Conservation (phyloP, 1,284 basidiomycete genomes). For the Cryptococcus amylolentus region DNA sequence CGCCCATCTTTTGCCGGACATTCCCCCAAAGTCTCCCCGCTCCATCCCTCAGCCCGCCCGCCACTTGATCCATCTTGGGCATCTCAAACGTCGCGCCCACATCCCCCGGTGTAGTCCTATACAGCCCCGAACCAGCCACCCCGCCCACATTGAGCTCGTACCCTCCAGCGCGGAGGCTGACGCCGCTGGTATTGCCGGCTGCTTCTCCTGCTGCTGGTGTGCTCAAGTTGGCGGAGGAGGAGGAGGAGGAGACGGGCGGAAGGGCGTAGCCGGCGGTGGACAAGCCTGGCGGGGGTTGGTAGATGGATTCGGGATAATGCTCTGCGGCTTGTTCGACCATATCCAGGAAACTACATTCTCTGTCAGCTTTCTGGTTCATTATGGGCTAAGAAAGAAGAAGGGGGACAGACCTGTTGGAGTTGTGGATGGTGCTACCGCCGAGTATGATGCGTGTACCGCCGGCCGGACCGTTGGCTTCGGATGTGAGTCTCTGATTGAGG, state of each 20-base stretch:
- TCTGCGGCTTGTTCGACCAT: slow-evolving; percentile 48
- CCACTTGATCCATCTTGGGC: slow-evolving; percentile 59
- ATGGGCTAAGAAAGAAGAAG: neutral
- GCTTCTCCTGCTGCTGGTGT: slow-evolving; percentile 53
- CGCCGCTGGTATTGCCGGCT: slow-evolving; percentile 43
- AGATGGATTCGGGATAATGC: slow-evolving; percentile 45
- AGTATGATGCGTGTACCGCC: slow-evolving; percentile 69
- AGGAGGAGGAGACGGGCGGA: slow-evolving; percentile 60
- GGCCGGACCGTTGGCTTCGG: slow-evolving; percentile 46
- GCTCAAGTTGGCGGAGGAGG: slow-evolving; percentile 39
- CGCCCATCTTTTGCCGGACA: slow-evolving; percentile 84
- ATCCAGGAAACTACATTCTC: slow-evolving; percentile 42
- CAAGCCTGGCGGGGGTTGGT: slow-evolving; percentile 25
- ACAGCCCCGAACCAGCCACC: slow-evolving; percentile 71
- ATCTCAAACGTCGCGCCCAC: slow-evolving; percentile 71
- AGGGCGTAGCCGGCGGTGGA: slow-evolving; percentile 6
- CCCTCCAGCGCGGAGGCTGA: slow-evolving; percentile 84
- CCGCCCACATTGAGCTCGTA: slow-evolving; percentile 90
- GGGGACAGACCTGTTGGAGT: slow-evolving; percentile 64
- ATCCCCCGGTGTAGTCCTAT: slow-evolving; percentile 62
- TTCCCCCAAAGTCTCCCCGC: slow-evolving; percentile 80
- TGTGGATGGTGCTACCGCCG: slow-evolving; percentile 88
- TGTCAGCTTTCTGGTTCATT: neutral
- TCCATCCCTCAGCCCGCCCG: slow-evolving; percentile 57
- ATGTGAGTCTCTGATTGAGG: slow-evolving; percentile 71